Evolutionary conservation across 2,329 filamentous ascomycete genomes (phyloP), one percentile per base, ranked within the genome.

Genomic region (Aureobasidium sp.): DNA sequence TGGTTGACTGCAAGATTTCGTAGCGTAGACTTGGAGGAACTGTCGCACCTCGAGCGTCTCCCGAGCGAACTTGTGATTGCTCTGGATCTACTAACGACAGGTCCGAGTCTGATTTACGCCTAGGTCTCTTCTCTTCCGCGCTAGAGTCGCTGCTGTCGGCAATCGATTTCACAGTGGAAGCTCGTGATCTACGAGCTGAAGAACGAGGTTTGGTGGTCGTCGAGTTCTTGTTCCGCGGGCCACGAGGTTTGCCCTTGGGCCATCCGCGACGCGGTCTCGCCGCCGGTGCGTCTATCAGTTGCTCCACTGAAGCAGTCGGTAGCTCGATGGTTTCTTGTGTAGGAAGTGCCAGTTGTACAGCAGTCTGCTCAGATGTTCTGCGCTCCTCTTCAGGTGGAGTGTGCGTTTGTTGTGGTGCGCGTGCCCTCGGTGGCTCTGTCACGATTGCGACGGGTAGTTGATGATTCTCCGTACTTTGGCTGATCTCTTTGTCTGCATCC

Each of bases 191-290:
- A 22, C 56, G 56, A 2, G 60, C 48, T 22, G 62, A 14, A 9
- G 40, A 59, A 5, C 61, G 85, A 87, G 50, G 84, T 85, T 57
- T 90, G 82, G 63, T 50, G 15, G 33, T 40, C 1, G 42, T 53
- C 27, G 64, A 44, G 27, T 40, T 60, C 40, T 65, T 65, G 47
- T 61, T 64, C 22, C 62, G 50, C 29, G 76, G 67, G 9, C 73
- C 74, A 49, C 76, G 71, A 15, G 77, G 72, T 64, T 79, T 79
- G 39, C 76, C 77, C 66, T 79, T 80, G 14, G 76, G 75, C 75
- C 73, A 76, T 14, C 75, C 75, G 63, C 76, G 72, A 61, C 72
- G 67, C 52, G 69, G 40, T 42, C 33, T 61, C 57, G 39, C 64
- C 54, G 40, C 27, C 19, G 60, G 60, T 24, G 17, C 37, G 17